Conservation (phyloP, 2,329 filamentous ascomycete species). For the Cryphonectria nitschkei region DNA sequence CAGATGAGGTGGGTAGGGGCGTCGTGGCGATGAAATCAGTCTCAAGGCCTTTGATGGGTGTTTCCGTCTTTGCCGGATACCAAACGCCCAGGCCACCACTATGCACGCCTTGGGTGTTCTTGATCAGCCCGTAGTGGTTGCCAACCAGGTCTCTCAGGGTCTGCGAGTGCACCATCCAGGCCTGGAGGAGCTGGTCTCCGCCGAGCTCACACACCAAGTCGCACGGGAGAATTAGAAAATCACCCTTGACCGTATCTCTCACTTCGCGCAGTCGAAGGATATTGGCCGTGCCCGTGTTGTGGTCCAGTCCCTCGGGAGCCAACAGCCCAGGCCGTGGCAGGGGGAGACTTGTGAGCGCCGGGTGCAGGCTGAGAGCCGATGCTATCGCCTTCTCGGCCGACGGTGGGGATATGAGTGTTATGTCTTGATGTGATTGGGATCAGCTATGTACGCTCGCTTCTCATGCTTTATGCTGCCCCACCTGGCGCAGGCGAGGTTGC, state of each 20-base stretch:
- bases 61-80: conserved; percentile 81
- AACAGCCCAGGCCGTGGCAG: conserved; percentile 75
- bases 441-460: background rate
- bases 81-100: conserved; percentile 87
- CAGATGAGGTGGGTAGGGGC: conserved; percentile 63
- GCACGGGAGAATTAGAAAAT: conserved; percentile 91
- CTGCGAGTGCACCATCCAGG: conserved; percentile 87
- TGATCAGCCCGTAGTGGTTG: conserved; percentile 41
- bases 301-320: conserved; percentile 74
- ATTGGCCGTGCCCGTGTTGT: conserved; percentile 87
- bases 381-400: conserved; percentile 69
- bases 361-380: conserved; percentile 74
- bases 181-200: conserved; percentile 79
- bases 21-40: conserved; percentile 88
- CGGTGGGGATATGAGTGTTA: conserved; percentile 65
- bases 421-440: conserved; percentile 48
- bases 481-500: background rate
- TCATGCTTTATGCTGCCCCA: background rate
- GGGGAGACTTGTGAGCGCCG: conserved; percentile 74
- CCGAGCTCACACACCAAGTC: conserved; percentile 90
- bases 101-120: conserved; percentile 41
- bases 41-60: conserved; percentile 83
- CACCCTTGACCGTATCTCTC: conserved; percentile 73
- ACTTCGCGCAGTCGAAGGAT: conserved; percentile 85
- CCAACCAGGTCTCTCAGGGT: conserved; percentile 67